Percentiles rank a stretch among this genome's conserved stretches.
Conservation (phyloP, 2,329 filamentous ascomycete genomes). For the Byssothecium circinans region DNA sequence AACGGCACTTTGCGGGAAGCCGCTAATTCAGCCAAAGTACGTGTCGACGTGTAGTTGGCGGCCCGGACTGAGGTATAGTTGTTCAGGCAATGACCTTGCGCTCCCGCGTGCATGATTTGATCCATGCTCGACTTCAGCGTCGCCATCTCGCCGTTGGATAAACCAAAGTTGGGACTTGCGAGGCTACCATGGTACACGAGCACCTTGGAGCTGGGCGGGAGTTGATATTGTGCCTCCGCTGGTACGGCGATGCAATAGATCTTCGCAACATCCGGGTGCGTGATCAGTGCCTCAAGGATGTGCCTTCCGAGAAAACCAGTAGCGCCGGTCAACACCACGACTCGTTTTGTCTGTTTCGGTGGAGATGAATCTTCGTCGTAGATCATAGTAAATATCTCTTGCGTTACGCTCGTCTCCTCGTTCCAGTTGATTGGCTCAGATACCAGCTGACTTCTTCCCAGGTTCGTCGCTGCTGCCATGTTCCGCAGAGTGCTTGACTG, state of each 20-base stretch:
- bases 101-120: constrained; percentile 17
- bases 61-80: constrained; percentile 5
- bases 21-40: constrained; percentile 1
- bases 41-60: constrained; percentile 9
- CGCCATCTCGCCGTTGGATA: background rate
- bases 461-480: constrained; percentile 2
- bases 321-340: constrained; percentile 12
- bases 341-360: background rate
- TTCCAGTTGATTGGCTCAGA: too few relatives aligned
- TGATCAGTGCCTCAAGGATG: constrained; percentile 3
- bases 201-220: background rate
- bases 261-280: background rate
- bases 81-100: constrained; percentile 11
- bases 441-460: too few relatives aligned
- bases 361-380: background rate
- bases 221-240: too few relatives aligned
- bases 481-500: constrained; percentile 1
- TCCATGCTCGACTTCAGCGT: constrained; percentile 2
- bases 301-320: constrained; percentile 10
- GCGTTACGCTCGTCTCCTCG: too few relatives aligned
- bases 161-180: background rate
- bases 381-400: background rate
- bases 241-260: constrained; percentile 33
- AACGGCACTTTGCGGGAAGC: constrained; percentile 2
- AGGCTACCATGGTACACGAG: constrained; percentile 4